These are phyloP conservation scores for Curvularia spicifera DNA, from an alignment of 2,329 filamentous ascomycete species.

Conservation along the genomic window DNA sequence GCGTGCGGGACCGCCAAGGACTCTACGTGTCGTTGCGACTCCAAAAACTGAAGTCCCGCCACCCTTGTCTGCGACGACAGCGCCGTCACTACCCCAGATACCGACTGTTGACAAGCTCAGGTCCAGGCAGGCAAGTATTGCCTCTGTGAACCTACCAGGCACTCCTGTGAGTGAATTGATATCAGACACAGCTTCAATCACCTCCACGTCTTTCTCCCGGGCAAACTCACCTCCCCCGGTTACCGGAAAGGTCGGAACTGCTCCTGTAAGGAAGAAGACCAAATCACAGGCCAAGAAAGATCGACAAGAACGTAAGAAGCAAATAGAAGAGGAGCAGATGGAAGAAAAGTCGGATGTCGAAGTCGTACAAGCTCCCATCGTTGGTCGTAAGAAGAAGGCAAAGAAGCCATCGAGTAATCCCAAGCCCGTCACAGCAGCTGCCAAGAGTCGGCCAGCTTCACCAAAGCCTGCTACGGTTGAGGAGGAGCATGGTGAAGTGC, in stretches of 20 bases:
- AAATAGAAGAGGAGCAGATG: slow-evolving; percentile 67
- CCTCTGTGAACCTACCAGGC: slow-evolving; percentile 68
- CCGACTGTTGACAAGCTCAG: slow-evolving; percentile 51
- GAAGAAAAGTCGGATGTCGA: slow-evolving; percentile 59
- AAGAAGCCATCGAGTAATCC: slow-evolving; percentile 63
- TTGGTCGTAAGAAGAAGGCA: slow-evolving; percentile 84
- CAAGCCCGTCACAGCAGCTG: slow-evolving; percentile 30
- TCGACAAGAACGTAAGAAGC: slow-evolving; percentile 65
- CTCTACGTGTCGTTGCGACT: slow-evolving; percentile 71
- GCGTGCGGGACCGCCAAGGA: slow-evolving; percentile 61
- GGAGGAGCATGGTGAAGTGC: slow-evolving; percentile 33
- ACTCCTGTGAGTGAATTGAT: slow-evolving; percentile 76
- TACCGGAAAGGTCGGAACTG: slow-evolving; percentile 69
- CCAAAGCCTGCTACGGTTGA: slow-evolving; percentile 39
- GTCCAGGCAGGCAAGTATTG: slow-evolving; percentile 61
- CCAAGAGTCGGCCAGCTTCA: slow-evolving; percentile 40
- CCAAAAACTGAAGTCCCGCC: slow-evolving; percentile 66
- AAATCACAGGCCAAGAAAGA: slow-evolving; percentile 83
- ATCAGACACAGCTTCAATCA: slow-evolving; percentile 77
- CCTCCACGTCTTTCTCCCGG: slow-evolving; percentile 74
- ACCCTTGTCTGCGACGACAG: slow-evolving; percentile 45
- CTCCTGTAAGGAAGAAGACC: slow-evolving; percentile 71
- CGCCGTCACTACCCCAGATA: slow-evolving; percentile 40
- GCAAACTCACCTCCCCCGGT: slow-evolving; percentile 71
- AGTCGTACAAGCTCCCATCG: slow-evolving; percentile 69